These are phyloP conservation scores for Alternaria alternata DNA, from an alignment of 2,329 filamentous ascomycete genomes.

Conservation along the genomic window DNA sequence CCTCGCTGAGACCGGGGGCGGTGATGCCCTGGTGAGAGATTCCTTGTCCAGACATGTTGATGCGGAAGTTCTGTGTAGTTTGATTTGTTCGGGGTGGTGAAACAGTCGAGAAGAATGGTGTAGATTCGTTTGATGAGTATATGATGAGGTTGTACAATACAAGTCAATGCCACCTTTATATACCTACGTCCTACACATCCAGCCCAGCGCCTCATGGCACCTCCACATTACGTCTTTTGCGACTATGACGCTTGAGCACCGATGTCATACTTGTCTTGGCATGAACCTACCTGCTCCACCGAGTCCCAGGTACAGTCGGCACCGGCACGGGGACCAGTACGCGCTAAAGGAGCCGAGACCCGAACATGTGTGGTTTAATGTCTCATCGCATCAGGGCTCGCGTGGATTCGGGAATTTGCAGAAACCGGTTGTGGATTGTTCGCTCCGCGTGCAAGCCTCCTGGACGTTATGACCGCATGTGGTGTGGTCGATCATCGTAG, in stretches of 20 bases:
- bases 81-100: background rate
- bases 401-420: background rate
- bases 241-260: background rate
- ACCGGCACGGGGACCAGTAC: background rate
- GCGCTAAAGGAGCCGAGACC: slow-evolving; percentile 6
- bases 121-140: background rate
- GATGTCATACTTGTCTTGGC: slow-evolving; percentile 10
- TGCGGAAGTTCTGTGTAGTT: background rate
- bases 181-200: background rate
- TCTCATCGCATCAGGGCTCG: background rate
- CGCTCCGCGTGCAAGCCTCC: background rate
- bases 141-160: background rate
- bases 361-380: background rate
- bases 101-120: too few relatives aligned
- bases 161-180: background rate
- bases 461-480: background rate
- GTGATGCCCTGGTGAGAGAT: slow-evolving; percentile 23
- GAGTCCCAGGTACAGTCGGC: background rate
- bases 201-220: background rate
- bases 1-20: slow-evolving; percentile 26
- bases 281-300: background rate
- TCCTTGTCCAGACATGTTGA: slow-evolving; percentile 14
- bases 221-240: slow-evolving; percentile 6
- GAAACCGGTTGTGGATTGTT: background rate
- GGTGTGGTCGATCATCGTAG: slow-evolving; percentile 3